Conservation (phyloP, 75 land plant genomes). For the Isoetes taiwanensis region DNA sequence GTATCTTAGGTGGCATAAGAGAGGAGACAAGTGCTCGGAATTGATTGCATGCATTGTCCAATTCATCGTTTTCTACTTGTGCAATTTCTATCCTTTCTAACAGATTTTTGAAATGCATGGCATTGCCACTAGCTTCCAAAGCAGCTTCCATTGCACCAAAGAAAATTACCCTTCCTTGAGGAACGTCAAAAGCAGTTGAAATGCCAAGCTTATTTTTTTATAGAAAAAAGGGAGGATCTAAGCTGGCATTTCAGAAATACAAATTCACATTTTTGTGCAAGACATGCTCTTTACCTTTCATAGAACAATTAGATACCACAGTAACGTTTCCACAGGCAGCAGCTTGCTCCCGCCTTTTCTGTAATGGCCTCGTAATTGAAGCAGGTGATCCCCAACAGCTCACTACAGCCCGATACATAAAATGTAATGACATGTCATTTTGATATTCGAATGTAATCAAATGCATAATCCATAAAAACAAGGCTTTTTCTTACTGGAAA, state of each 20-base stretch:
- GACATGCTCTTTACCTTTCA: not conserved
- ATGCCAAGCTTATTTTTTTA: slow-evolving; percentile 48
- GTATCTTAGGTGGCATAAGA: slow-evolving; percentile 30
- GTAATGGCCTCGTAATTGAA: too few relatives aligned
- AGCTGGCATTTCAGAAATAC: not conserved
- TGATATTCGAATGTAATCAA: too few relatives aligned
- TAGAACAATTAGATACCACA: not conserved
- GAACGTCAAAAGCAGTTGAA: slow-evolving; percentile 66
- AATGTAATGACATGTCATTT: too few relatives aligned
- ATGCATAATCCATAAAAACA: too few relatives aligned
- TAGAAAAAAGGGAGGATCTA: not conserved
- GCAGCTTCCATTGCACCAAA: slow-evolving; percentile 93
- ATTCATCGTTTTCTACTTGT: slow-evolving; percentile 44
- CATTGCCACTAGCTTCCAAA: slow-evolving; percentile 34
- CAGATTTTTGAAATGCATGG: slow-evolving; percentile 32
- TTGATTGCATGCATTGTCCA: slow-evolving; percentile 52
- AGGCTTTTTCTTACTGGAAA: not conserved
- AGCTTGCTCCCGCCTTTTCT: not conserved
- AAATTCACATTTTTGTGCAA: not conserved
- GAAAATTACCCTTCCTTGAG: slow-evolving; percentile 68
- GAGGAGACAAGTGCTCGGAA: slow-evolving; percentile 49
- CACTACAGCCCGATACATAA: too few relatives aligned
- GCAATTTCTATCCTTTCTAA: slow-evolving; percentile 65
- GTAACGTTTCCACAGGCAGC: not conserved
- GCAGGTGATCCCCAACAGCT: too few relatives aligned